phyloP scores from a whole-genome alignment of 768 basidiomycete genomes.

The Russula abietina region DNA sequence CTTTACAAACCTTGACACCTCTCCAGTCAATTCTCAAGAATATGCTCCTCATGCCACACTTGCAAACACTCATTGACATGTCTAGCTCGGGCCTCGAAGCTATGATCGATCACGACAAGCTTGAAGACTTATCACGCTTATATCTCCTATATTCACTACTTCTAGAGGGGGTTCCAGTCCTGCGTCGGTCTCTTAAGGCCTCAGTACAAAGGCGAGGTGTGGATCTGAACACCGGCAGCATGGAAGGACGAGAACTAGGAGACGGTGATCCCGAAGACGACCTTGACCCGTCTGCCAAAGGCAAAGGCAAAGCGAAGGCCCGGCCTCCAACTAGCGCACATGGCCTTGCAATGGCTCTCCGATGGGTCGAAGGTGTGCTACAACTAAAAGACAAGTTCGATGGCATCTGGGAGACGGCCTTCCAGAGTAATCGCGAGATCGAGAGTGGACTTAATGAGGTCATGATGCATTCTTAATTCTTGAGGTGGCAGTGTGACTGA shows the following conservation, averaged over 20 bases:
- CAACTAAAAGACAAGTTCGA: conserved; percentile 92
- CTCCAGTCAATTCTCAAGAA: conserved; percentile 73
- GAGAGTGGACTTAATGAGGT: conserved; percentile 86
- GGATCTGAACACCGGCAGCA: conserved; percentile 61
- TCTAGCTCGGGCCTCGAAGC: conserved; percentile 76
- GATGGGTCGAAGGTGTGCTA: conserved; percentile 91
- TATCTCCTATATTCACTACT: conserved; percentile 71
- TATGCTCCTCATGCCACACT: conserved; percentile 70
- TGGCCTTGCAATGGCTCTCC: conserved; percentile 58
- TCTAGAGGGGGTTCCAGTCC: conserved; percentile 52
- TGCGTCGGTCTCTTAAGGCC: conserved; percentile 63
- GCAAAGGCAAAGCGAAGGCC: conserved; percentile 49
- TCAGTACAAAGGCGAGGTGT: conserved; percentile 70
- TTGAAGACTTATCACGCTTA: conserved; percentile 69
- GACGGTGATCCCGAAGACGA: conserved; percentile 34
- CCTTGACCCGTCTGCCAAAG: conserved; percentile 35
- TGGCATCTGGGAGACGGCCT: conserved; percentile 60
- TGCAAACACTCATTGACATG: conserved; percentile 70
- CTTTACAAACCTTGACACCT: conserved; percentile 60
- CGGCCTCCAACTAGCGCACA: conserved; percentile 38
- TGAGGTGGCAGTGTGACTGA: background rate
- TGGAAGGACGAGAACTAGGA: conserved; percentile 33
- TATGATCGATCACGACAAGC: conserved; percentile 80
- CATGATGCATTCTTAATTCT: background rate
- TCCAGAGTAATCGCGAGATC: conserved; percentile 65